Percentiles rank a stretch among this genome's conserved stretches.
Conservation (phyloP, 139 green algal species). For the Desmodesmus armatus region DNA sequence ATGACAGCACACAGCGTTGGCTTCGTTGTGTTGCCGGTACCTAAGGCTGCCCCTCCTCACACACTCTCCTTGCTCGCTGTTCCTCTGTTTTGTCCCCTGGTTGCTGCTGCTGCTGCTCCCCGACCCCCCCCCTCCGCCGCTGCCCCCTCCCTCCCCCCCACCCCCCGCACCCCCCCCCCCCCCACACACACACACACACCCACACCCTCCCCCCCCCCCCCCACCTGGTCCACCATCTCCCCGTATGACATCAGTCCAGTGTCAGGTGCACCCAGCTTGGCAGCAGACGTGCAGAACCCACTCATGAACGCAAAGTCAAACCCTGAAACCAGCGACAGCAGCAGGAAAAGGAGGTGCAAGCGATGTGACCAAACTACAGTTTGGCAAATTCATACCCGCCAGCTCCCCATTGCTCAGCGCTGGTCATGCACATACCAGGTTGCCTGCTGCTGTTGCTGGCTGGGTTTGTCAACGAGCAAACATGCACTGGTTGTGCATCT, state of each 20-base stretch:
- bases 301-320: constrained; percentile 92
- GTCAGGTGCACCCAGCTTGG: constrained; percentile 83
- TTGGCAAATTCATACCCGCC: background rate
- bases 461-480: no score
- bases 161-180: background rate
- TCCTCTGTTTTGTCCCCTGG: background rate
- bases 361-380: background rate
- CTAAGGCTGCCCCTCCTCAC: no score
- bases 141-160: background rate
- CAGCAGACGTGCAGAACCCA: constrained; percentile 86
- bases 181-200: background rate
- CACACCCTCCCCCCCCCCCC: background rate
- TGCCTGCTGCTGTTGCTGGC: no score
- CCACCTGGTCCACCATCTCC: constrained; percentile 88
- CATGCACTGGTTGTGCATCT: no score
- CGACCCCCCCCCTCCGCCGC: no score
- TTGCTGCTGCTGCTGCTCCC: background rate
- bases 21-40: no score
- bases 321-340: constrained; percentile 50
- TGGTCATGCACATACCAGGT: no score
- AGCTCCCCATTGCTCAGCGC: background rate
- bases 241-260: constrained; percentile 85
- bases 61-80: background rate
- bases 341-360: background rate
- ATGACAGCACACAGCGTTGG: no score